Evolutionary conservation across 106 monocot genomes (phyloP).

Genomic region (Platanthera guangdongensis): DNA sequence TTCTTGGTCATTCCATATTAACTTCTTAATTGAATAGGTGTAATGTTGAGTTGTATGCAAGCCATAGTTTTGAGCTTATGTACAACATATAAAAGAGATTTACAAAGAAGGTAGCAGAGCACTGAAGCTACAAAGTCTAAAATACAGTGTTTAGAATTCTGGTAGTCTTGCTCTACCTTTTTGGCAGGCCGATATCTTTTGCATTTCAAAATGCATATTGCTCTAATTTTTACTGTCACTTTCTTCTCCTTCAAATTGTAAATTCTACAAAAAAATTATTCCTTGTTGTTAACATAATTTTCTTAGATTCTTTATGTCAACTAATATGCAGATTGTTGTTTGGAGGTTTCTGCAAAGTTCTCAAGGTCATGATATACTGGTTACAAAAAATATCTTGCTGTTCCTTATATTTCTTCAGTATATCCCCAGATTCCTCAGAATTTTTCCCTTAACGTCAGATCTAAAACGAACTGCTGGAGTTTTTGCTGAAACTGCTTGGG

Average conservation of each 20-base stretch:
- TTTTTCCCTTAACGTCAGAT: constrained; percentile 43
- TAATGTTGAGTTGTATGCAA: background rate
- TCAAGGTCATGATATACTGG: constrained; percentile 27
- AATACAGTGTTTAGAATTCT: background rate
- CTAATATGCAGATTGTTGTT: constrained; percentile 30
- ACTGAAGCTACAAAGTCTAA: background rate
- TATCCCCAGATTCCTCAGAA: constrained; percentile 48
- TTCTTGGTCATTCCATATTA: background rate
- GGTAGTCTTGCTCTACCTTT: background rate
- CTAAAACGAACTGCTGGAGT: constrained; percentile 53
- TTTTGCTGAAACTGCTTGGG: constrained; percentile 52
- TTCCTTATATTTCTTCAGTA: constrained; percentile 39
- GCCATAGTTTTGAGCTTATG: background rate
- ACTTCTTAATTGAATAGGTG: background rate
- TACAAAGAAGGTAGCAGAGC: background rate
- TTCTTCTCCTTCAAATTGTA: constrained; percentile 1
- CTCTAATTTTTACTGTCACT: background rate
- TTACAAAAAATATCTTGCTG: constrained; percentile 39
- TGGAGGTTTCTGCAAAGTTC: constrained; percentile 49
- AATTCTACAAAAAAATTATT: background rate
- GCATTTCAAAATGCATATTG: background rate
- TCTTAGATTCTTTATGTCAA: background rate
- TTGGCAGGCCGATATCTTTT: background rate
- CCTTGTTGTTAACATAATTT: background rate
- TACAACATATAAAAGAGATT: background rate